These are phyloP conservation scores for Salmacisia buchloeana DNA, from an alignment of 1,284 basidiomycete species.

Conservation along the genomic window DNA sequence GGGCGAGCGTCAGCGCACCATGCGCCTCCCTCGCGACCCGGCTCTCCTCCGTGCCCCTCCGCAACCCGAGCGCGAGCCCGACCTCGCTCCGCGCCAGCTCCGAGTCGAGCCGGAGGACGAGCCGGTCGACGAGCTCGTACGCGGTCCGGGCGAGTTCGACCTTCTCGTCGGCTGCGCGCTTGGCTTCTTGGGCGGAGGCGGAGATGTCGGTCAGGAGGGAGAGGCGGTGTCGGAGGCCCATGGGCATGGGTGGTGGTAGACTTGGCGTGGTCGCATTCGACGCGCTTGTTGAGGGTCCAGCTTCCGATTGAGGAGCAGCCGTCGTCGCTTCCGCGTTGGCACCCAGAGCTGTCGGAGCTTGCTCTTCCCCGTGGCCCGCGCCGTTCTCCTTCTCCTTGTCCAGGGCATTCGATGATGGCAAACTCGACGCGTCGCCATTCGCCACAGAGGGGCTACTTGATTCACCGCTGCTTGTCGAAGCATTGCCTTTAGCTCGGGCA, in stretches of 20 bases:
- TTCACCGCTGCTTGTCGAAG: background rate
- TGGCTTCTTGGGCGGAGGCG: background rate
- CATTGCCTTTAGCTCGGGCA: background rate
- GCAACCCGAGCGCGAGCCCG: slow-evolving; percentile 35
- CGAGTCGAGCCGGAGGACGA: slow-evolving; percentile 55
- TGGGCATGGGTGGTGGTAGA: background rate
- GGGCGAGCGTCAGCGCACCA: background rate
- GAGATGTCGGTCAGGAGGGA: background rate
- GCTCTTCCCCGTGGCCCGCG: too few relatives aligned
- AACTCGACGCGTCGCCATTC: background rate
- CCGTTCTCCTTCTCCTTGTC: too few relatives aligned
- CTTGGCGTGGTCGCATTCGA: background rate
- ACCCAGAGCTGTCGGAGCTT: too few relatives aligned
- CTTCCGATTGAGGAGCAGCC: background rate
- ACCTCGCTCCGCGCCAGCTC: slow-evolving; percentile 46
- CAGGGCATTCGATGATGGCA: too few relatives aligned
- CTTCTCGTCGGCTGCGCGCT: slow-evolving; percentile 54
- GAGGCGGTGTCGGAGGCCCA: background rate
- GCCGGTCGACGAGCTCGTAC: slow-evolving; percentile 56
- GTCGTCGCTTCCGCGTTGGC: background rate
- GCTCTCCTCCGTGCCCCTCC: slow-evolving; percentile 29
- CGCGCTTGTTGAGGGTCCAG: background rate
- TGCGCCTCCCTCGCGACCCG: slow-evolving; percentile 24
- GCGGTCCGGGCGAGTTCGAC: slow-evolving; percentile 55
- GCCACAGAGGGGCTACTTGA: background rate